Percentiles rank a stretch among this genome's conserved stretches.
Conservation (phyloP, 225 moss, liverwort and hornwort species). For the Physcomitrellopsis africana region DNA sequence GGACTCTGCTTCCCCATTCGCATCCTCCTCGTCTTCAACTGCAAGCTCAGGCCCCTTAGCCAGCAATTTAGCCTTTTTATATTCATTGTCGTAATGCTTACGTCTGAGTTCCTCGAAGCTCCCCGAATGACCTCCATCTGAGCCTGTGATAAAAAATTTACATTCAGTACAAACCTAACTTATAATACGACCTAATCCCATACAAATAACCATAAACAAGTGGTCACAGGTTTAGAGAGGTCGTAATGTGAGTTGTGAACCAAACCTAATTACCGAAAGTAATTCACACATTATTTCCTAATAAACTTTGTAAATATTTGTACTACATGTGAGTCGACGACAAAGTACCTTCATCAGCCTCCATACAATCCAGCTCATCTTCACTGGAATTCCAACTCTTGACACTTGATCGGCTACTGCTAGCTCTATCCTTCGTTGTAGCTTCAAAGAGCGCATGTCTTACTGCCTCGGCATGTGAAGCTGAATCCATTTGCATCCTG, state of each 20-base stretch:
- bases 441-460: constrained; percentile 81
- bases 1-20: constrained; percentile 35
- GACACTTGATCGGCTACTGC: constrained; percentile 62
- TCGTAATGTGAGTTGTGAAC: background rate
- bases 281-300: background rate
- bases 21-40: constrained; percentile 34
- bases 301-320: background rate
- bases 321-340: constrained; percentile 7
- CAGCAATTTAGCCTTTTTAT: too few species aligned
- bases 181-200: background rate
- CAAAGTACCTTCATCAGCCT: constrained; percentile 61
- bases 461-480: constrained; percentile 83
- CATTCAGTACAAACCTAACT: background rate
- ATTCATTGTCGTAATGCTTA: too few species aligned
- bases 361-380: constrained; percentile 79
- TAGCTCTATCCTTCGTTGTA: constrained; percentile 66
- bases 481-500: constrained; percentile 62
- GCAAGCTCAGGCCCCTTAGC: too few species aligned
- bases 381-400: constrained; percentile 78
- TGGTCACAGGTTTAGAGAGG: constrained; percentile 1
- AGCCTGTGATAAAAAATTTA: constrained; percentile 36
- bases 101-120: too few species aligned
- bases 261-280: too few species aligned
- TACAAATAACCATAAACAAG: background rate
- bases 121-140: constrained; percentile 34